phyloP scores from a whole-genome alignment of 2,329 filamentous ascomycete genomes.

The Onygena corvina region DNA sequence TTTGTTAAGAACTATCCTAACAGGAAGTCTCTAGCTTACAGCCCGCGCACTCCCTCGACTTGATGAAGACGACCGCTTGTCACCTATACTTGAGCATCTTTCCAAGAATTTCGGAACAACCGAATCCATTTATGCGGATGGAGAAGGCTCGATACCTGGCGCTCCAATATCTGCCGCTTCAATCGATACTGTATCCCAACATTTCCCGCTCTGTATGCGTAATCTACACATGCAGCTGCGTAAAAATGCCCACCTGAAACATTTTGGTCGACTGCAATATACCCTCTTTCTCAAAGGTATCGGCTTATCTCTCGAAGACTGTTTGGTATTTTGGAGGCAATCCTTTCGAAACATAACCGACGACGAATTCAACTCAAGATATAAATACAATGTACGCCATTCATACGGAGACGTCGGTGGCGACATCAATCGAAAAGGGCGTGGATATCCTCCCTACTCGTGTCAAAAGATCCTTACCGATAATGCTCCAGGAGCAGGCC shows the following conservation, averaged over 20 bases:
- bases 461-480: slow-evolving; percentile 94
- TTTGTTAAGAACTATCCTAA: slow-evolving; percentile 12
- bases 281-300: slow-evolving; percentile 94
- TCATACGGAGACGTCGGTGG: slow-evolving; percentile 89
- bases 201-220: slow-evolving; percentile 91
- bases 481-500: slow-evolving; percentile 70
- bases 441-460: slow-evolving; percentile 80
- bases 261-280: slow-evolving; percentile 87
- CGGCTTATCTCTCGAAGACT: slow-evolving; percentile 82
- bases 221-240: slow-evolving; percentile 76
- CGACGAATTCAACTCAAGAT: slow-evolving; percentile 94
- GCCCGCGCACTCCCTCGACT: slow-evolving; percentile 81
- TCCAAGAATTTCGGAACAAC: slow-evolving; percentile 92
- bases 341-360: slow-evolving; percentile 79
- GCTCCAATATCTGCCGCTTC: slow-evolving; percentile 65
- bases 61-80: slow-evolving; percentile 88
- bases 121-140: slow-evolving; percentile 64
- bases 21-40: slow-evolving; percentile 50
- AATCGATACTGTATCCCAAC: slow-evolving; percentile 64
- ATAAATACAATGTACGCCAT: slow-evolving; percentile 95
- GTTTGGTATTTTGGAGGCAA: slow-evolving; percentile 79
- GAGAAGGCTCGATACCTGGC: slow-evolving; percentile 52
- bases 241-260: slow-evolving; percentile 81
- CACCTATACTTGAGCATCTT: slow-evolving; percentile 64
- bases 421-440: slow-evolving; percentile 71